Percentiles rank a stretch among this genome's conserved stretches.
Conservation (phyloP, 208 protist species). For the Trypanosoma avium region DNA sequence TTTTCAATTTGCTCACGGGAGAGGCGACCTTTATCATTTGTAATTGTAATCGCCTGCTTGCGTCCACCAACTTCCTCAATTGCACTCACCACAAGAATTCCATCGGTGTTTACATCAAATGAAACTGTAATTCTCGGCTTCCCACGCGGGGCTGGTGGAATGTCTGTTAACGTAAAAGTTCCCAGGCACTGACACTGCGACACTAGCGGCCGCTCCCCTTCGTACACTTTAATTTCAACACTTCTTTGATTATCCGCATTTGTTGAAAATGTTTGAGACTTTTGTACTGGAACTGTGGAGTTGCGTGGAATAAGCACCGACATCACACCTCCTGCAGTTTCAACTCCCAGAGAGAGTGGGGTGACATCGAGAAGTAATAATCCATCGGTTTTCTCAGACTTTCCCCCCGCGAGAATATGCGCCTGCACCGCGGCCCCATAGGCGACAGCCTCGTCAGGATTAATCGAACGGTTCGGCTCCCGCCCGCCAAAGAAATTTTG, state of each 20-base stretch:
- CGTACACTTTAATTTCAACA: slow-evolving; percentile 94
- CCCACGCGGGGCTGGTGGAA: slow-evolving; percentile 84
- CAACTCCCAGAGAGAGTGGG: slow-evolving; percentile 95
- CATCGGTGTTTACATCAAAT: slow-evolving; percentile 98
- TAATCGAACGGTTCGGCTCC: slow-evolving; percentile 93
- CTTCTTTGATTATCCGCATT: slow-evolving; percentile 82
- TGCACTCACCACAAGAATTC: slow-evolving; percentile 96
- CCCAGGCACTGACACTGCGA: slow-evolving; percentile 95
- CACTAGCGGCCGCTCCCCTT: slow-evolving; percentile 93
- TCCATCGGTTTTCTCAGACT: slow-evolving; percentile 68
- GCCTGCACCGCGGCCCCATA: slow-evolving; percentile 97
- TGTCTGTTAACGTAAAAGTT: slow-evolving; percentile 91
- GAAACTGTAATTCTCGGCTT: slow-evolving; percentile 98
- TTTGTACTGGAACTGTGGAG: slow-evolving; percentile 80
- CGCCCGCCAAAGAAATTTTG: slow-evolving; percentile 94
- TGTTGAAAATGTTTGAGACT: slow-evolving; percentile 89
- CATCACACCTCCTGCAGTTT: slow-evolving; percentile 95
- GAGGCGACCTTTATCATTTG: slow-evolving; percentile 97
- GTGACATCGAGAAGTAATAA: slow-evolving; percentile 87
- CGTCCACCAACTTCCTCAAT: slow-evolving; percentile 93
- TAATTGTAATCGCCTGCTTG: slow-evolving; percentile 91
- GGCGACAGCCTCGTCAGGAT: slow-evolving; percentile 93
- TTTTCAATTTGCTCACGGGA: slow-evolving; percentile 94
- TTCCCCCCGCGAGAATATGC: slow-evolving; percentile 88
- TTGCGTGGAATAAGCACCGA: slow-evolving; percentile 89